Evolutionary conservation across 805 yeast species (phyloP).

Genomic region (Metschnikowia henanensis): DNA sequence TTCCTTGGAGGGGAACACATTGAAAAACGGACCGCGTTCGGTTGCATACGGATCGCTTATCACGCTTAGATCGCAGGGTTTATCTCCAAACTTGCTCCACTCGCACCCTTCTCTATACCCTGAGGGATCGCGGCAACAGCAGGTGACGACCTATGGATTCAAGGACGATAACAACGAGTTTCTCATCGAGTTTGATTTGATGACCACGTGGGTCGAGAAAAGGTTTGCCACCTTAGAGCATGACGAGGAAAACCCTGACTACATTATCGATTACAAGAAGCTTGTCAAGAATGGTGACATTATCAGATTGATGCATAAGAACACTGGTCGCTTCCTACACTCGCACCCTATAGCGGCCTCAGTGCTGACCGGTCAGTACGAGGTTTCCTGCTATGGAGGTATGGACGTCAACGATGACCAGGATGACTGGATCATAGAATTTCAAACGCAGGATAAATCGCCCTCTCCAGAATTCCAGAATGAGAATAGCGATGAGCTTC

Average conservation of each 20-base stretch:
- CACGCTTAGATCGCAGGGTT: constrained; percentile 68
- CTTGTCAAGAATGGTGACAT: constrained; percentile 59
- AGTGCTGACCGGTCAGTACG: constrained; percentile 62
- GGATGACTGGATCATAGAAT: constrained; percentile 90
- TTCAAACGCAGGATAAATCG: constrained; percentile 58
- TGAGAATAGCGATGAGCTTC: constrained; percentile 54
- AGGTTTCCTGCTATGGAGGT: constrained; percentile 87
- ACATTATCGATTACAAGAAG: constrained; percentile 19
- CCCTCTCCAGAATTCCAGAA: constrained; percentile 40
- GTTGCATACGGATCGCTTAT: constrained; percentile 61
- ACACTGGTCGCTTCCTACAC: constrained; percentile 75
- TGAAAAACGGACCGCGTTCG: constrained; percentile 66
- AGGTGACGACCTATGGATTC: constrained; percentile 88
- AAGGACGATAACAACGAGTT: constrained; percentile 47
- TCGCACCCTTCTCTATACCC: constrained; percentile 88
- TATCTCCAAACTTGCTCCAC: constrained; percentile 76
- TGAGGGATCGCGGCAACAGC: constrained; percentile 92
- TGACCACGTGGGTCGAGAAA: constrained; percentile 27
- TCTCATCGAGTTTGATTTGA: constrained; percentile 39
- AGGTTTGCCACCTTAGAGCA: constrained; percentile 32
- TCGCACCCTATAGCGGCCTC: constrained; percentile 82
- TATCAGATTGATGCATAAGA: constrained; percentile 70
- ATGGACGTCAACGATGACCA: constrained; percentile 69
- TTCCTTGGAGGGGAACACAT: constrained; percentile 66
- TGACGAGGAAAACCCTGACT: constrained; percentile 21